Conservation (phyloP, 371 early-diverging fungal genomes). For the Apophysomyces elegans region DNA sequence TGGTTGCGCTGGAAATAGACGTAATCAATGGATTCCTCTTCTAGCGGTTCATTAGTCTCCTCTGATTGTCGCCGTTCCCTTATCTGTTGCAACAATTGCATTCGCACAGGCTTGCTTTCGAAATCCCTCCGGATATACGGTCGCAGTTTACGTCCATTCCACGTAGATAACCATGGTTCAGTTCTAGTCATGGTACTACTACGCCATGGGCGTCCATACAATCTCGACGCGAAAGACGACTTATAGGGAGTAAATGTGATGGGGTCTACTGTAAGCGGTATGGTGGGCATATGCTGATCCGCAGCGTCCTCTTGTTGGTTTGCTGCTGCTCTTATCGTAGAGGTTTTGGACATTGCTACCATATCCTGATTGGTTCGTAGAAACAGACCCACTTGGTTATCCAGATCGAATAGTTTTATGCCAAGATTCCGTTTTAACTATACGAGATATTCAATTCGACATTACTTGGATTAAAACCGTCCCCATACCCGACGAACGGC, state of each 20-base stretch:
- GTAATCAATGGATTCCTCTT: conserved; percentile 75
- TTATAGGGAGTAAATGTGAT: conserved; percentile 61
- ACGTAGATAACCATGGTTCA: conserved; percentile 61
- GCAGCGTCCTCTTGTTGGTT: conserved; percentile 24
- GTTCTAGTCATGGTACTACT: conserved; percentile 60
- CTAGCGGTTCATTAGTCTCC: conserved; percentile 24
- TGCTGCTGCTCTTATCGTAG: conserved; percentile 26
- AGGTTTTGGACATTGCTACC: conserved; percentile 40
- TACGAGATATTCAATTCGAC: neutral
- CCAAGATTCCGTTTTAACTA: conserved; percentile 65
- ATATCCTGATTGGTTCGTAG: conserved; percentile 35
- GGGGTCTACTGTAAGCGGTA: conserved; percentile 13
- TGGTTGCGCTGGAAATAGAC: conserved; percentile 79
- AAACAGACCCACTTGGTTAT: conserved; percentile 48
- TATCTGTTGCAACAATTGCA: conserved; percentile 56
- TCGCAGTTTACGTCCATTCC: conserved; percentile 66
- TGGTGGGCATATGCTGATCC: conserved; percentile 11
- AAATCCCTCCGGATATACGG: conserved; percentile 78
- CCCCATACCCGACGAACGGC: conserved; percentile 56
- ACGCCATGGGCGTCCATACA: conserved; percentile 67
- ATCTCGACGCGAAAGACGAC: conserved; percentile 74
- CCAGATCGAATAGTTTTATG: conserved; percentile 66
- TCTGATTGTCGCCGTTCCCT: conserved; percentile 17
- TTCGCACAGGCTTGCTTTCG: conserved; percentile 49
- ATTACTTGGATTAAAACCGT: neutral